These are phyloP conservation scores for Leccinum disarticulatum DNA, from an alignment of 768 basidiomycete genomes.

Conservation along the genomic window DNA sequence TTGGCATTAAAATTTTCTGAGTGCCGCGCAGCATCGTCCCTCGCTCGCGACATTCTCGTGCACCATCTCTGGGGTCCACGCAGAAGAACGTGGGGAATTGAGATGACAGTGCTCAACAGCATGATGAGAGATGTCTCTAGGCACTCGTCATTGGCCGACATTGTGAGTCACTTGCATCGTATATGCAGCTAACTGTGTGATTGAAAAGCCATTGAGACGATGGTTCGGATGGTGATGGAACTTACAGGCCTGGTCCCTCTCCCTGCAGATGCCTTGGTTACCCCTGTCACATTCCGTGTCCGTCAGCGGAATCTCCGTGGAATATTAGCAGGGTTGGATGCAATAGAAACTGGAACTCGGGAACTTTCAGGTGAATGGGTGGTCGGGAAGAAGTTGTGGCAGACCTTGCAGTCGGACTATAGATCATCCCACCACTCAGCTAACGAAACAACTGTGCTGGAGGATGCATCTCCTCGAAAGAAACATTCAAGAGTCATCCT, in stretches of 20 bases:
- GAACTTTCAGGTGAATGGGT: slow-evolving; percentile 96
- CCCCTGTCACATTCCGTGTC: slow-evolving; percentile 90
- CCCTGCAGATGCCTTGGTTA: slow-evolving; percentile 90
- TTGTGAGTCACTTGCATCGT: slow-evolving; percentile 47
- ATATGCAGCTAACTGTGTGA: background rate
- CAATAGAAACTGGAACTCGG: slow-evolving; percentile 68
- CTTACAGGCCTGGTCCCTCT: slow-evolving; percentile 81
- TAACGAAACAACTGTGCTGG: slow-evolving; percentile 19
- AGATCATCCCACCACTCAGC: slow-evolving; percentile 42
- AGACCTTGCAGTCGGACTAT: slow-evolving; percentile 80
- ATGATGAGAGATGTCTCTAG: slow-evolving; percentile 82
- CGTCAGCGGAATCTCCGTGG: slow-evolving; percentile 71
- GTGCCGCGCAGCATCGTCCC: slow-evolving; percentile 24
- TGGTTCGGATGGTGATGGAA: slow-evolving; percentile 65
- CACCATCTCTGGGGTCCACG: slow-evolving; percentile 87
- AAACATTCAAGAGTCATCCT: slow-evolving; percentile 81
- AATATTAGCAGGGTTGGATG: slow-evolving; percentile 75
- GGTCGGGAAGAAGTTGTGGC: slow-evolving; percentile 91
- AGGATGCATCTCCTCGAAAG: slow-evolving; percentile 28
- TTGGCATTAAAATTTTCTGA: background rate
- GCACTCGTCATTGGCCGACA: slow-evolving; percentile 81
- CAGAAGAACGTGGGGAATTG: slow-evolving; percentile 89
- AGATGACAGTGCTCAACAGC: slow-evolving; percentile 87
- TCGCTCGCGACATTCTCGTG: slow-evolving; percentile 67
- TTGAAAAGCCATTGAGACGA: slow-evolving; percentile 34